Evolutionary conservation across 208 protist species (phyloP).

Genomic region (Trypanosoma theileri): DNA sequence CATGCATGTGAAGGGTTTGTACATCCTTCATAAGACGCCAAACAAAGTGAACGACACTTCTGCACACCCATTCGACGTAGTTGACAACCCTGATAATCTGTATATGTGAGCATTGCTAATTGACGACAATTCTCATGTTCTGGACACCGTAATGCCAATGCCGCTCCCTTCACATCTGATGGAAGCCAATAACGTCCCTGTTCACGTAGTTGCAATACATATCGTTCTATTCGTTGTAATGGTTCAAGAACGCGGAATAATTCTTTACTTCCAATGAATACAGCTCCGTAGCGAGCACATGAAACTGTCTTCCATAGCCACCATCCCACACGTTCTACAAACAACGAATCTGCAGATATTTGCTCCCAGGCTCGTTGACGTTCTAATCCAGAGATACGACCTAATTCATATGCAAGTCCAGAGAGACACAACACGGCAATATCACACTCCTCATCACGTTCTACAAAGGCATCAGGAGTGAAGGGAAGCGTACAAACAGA

Average conservation of each 20-base stretch:
- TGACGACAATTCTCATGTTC: constrained; percentile 70
- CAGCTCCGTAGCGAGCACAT: constrained; percentile 49
- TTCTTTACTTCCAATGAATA: constrained; percentile 74
- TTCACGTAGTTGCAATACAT: constrained; percentile 56
- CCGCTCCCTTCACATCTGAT: constrained; percentile 37
- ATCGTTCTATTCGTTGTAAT: constrained; percentile 53
- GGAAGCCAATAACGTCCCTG: constrained; percentile 71
- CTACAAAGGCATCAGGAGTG: constrained; percentile 21
- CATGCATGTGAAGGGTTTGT: constrained; percentile 66
- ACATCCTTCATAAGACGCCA: constrained; percentile 64
- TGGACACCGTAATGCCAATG: constrained; percentile 70
- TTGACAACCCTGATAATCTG: constrained; percentile 22
- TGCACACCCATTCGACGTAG: constrained; percentile 54
- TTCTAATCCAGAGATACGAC: constrained; percentile 5
- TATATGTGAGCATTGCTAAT: constrained; percentile 44
- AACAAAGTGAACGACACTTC: constrained; percentile 63
- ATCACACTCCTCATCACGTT: constrained; percentile 52
- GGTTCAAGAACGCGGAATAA: constrained; percentile 56
- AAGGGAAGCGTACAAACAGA: constrained; percentile 17
- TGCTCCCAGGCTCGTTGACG: constrained; percentile 21
- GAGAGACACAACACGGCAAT: constrained; percentile 70
- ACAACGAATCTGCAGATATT: constrained; percentile 30
- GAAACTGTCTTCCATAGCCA: constrained; percentile 73
- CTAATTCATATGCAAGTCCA: constrained; percentile 26
- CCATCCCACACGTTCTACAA: constrained; percentile 62